A percentile compares a stretch with the other conserved stretches of the same genome.
phyloP scores from a whole-genome alignment of 768 basidiomycete species.

The Tubosaeta sp. region DNA sequence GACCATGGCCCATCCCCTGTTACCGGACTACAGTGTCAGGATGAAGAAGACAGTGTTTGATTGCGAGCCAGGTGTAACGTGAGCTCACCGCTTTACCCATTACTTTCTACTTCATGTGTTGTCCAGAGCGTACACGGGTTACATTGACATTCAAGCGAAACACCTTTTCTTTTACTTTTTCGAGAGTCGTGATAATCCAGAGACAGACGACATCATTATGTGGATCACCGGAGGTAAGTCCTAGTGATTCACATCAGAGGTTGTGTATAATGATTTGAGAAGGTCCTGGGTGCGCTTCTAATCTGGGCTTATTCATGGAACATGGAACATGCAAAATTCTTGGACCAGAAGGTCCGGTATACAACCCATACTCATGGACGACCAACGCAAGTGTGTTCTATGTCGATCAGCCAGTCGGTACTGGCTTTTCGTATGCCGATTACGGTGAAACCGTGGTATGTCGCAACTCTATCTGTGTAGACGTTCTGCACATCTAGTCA shows the following conservation, averaged over 20 bases:
- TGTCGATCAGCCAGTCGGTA: slow-evolving; percentile 52
- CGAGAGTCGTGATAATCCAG: slow-evolving; percentile 46
- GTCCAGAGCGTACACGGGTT: slow-evolving; percentile 44
- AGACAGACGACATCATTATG: slow-evolving; percentile 60
- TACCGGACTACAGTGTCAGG: slow-evolving; percentile 39
- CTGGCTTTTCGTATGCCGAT: slow-evolving; percentile 42
- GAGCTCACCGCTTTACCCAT: background rate
- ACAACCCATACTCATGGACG: slow-evolving; percentile 51
- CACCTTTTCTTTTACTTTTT: slow-evolving; percentile 61
- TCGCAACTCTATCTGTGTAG: background rate
- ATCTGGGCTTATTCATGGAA: background rate
- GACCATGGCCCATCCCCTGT: slow-evolving; percentile 38
- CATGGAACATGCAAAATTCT: background rate
- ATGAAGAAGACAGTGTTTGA: slow-evolving; percentile 33
- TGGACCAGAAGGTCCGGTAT: slow-evolving; percentile 18
- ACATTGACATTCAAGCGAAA: slow-evolving; percentile 46
- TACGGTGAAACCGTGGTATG: slow-evolving; percentile 16
- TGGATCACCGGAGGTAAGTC: slow-evolving; percentile 58
- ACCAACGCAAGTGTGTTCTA: slow-evolving; percentile 63
- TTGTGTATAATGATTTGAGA: slow-evolving; percentile 38
- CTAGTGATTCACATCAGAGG: background rate
- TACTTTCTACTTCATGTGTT: background rate
- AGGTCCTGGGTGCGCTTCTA: slow-evolving; percentile 26
- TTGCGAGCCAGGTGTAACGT: slow-evolving; percentile 1
- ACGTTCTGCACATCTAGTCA: background rate